These are phyloP conservation scores for Xylaria cubensis DNA, from an alignment of 495 filamentous ascomycete species.

Conservation along the genomic window DNA sequence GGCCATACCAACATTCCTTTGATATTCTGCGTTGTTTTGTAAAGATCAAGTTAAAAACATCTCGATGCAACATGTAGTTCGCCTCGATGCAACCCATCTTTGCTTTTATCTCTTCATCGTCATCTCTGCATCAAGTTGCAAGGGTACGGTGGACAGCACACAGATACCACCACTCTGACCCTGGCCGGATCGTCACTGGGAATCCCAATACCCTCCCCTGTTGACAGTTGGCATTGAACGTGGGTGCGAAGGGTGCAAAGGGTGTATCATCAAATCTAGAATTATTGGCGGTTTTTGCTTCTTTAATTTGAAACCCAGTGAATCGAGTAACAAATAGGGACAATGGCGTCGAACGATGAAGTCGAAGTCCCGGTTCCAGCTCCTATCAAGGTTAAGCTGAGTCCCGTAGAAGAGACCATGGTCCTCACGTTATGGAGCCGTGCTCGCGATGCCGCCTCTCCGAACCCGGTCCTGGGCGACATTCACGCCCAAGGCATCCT, in stretches of 20 bases:
- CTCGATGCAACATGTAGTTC: neutral
- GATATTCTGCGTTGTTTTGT: neutral
- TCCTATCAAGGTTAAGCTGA: constrained; percentile 23
- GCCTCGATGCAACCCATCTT: constrained; percentile 15
- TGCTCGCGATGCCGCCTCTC: constrained; percentile 25
- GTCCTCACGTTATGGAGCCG: constrained; percentile 27
- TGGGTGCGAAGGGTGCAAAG: neutral
- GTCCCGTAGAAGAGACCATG: constrained; percentile 28
- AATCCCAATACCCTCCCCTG: constrained; percentile 5
- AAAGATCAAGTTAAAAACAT: neutral
- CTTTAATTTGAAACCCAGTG: neutral
- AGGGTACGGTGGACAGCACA: constrained; percentile 19
- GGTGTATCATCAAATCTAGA: neutral
- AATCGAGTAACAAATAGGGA: neutral
- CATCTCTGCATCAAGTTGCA: constrained; percentile 15
- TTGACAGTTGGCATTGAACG: constrained; percentile 3
- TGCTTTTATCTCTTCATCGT: neutral
- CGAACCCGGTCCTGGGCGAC: constrained; percentile 28
- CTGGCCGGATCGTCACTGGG: constrained; percentile 16
- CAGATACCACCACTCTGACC: neutral
- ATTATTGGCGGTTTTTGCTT: neutral
- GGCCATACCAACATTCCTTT: neutral
- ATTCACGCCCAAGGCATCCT: constrained; percentile 24
- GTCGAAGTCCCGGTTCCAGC: neutral
- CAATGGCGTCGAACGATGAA: constrained; percentile 9